Evolutionary conservation across 2,329 filamentous ascomycete genomes (phyloP).

Genomic region (Trichoderma guizhouense): DNA sequence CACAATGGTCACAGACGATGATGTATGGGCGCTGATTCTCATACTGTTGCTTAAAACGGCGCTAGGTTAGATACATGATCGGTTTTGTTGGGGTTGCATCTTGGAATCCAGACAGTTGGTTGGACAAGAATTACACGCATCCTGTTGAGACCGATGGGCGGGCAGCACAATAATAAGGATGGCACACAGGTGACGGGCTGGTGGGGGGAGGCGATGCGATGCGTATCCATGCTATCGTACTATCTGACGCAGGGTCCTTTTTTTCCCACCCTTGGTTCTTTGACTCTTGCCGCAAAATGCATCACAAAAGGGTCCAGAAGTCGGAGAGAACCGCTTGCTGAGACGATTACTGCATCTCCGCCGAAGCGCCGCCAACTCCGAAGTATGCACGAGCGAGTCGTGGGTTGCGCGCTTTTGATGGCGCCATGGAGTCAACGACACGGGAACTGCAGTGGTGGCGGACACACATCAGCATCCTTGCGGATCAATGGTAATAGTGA

Average conservation of each 20-base stretch:
- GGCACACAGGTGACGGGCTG: background rate
- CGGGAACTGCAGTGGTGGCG: background rate
- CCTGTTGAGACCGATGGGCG: background rate
- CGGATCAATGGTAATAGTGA: background rate
- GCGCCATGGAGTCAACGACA: background rate
- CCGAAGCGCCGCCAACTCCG: constrained; percentile 11
- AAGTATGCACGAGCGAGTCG: constrained; percentile 6
- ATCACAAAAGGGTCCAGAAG: background rate
- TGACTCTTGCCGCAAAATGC: background rate
- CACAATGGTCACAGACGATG: constrained; percentile 16
- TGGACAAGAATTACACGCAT: background rate
- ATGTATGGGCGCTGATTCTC: background rate
- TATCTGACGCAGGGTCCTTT: constrained; percentile 4
- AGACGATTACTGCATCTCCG: background rate
- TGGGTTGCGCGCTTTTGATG: background rate
- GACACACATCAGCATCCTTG: background rate
- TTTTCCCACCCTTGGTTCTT: background rate
- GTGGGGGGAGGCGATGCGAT: background rate
- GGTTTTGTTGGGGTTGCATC: background rate
- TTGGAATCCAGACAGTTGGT: background rate
- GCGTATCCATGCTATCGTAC: background rate
- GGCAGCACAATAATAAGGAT: background rate
- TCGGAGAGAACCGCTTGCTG: constrained; percentile 9
- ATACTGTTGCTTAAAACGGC: background rate
- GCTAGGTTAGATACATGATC: background rate